These are phyloP conservation scores for Halophytophthora batemanensis DNA, from an alignment of 352 stramenopile species.

Conservation along the genomic window DNA sequence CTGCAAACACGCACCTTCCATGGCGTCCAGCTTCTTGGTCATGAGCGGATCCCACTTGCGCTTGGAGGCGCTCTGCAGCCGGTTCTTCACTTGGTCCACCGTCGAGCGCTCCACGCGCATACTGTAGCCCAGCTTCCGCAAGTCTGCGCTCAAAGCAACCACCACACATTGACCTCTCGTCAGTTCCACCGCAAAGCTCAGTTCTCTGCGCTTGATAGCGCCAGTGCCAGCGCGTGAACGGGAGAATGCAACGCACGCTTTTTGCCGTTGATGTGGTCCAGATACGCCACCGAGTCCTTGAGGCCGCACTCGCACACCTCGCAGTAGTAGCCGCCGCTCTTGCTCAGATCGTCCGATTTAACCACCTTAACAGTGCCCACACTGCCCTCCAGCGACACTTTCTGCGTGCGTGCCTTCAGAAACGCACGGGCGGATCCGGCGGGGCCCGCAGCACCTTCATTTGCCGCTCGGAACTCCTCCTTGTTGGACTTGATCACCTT, in stretches of 20 bases:
- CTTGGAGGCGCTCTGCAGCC: slow-evolving; percentile 76
- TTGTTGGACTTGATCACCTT: slow-evolving; percentile 71
- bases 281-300: slow-evolving; percentile 92
- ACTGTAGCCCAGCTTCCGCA: slow-evolving; percentile 88
- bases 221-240: not conserved
- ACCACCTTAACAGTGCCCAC: slow-evolving; percentile 87
- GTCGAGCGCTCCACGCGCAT: slow-evolving; percentile 90
- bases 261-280: slow-evolving; percentile 96
- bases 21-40: slow-evolving; percentile 76
- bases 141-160: slow-evolving; percentile 43
- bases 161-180: slow-evolving; percentile 5
- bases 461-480: slow-evolving; percentile 74
- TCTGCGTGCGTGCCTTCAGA: slow-evolving; percentile 66
- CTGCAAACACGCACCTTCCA: slow-evolving; percentile 49
- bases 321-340: slow-evolving; percentile 88
- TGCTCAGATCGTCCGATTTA: slow-evolving; percentile 77
- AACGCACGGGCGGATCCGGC: slow-evolving; percentile 69
- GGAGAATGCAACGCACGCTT: slow-evolving; percentile 55
- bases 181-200: not conserved
- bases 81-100: slow-evolving; percentile 85
- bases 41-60: slow-evolving; percentile 82
- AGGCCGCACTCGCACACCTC: slow-evolving; percentile 91
- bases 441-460: slow-evolving; percentile 59
- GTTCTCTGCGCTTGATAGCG: too few relatives aligned
- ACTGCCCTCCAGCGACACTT: slow-evolving; percentile 80